Conservation (phyloP, 768 basidiomycete species). For the Boletus coccyginus region DNA sequence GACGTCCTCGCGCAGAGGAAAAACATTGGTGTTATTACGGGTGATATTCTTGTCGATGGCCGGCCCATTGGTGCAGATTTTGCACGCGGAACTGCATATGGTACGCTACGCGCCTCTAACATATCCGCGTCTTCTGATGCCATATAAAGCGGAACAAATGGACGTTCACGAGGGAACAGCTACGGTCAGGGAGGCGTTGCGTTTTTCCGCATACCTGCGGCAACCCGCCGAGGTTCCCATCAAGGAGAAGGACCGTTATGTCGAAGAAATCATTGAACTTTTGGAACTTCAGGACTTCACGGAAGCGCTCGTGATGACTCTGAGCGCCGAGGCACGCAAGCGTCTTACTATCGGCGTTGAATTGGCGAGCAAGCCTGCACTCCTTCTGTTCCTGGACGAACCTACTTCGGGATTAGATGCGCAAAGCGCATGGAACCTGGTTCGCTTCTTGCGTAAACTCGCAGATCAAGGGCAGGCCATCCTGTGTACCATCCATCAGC, state of each 20-base stretch:
- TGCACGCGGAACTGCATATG: conserved; percentile 75
- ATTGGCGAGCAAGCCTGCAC: conserved; percentile 65
- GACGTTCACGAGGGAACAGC: conserved; percentile 82
- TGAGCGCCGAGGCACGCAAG: conserved; percentile 72
- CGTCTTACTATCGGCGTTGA: conserved; percentile 91
- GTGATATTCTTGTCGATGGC: conserved; percentile 65
- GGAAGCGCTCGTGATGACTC: conserved; percentile 75
- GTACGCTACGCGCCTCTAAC: conserved; percentile 34
- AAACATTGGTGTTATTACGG: conserved; percentile 64
- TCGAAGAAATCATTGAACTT: conserved; percentile 80
- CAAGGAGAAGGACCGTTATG: conserved; percentile 76
- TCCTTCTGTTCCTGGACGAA: conserved; percentile 36
- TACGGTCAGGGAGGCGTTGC: conserved; percentile 81
- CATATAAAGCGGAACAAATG: conserved; percentile 68
- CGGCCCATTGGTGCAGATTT: conserved; percentile 57
- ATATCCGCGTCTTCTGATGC: conserved; percentile 20
- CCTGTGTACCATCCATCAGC: conserved; percentile 88
- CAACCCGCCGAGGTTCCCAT: conserved; percentile 66
- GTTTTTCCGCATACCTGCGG: conserved; percentile 81
- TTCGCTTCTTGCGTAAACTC: conserved; percentile 79
- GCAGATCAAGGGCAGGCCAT: conserved; percentile 87
- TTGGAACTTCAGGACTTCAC: conserved; percentile 81
- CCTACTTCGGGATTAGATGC: conserved; percentile 58
- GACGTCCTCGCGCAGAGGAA: conserved; percentile 73
- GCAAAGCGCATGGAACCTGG: conserved; percentile 76